A percentile compares a stretch with the other conserved stretches of the same genome.
Conservation (phyloP, 2,329 filamentous ascomycete genomes). For the Pyrenophora tritici-repentis region DNA sequence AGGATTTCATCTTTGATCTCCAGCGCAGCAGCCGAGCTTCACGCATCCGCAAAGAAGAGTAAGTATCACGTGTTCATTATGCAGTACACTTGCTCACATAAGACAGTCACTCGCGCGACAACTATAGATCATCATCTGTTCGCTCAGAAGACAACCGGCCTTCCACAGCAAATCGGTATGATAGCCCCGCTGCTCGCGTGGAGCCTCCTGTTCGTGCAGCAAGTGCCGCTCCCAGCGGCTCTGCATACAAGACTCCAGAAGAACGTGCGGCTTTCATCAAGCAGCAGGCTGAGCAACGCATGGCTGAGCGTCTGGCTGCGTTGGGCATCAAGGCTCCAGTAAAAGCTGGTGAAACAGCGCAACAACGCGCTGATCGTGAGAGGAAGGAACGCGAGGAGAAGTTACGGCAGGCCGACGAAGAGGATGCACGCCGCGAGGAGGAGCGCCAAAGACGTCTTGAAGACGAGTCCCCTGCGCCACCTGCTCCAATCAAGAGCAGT, state of each 20-base stretch:
- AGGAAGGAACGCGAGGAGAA: constrained; percentile 85
- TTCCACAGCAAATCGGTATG: constrained; percentile 49
- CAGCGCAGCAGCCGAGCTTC: constrained; percentile 83
- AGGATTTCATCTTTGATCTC: constrained; percentile 96
- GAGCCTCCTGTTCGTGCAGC: constrained; percentile 60
- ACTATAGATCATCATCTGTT: constrained; percentile 46
- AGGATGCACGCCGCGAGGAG: constrained; percentile 85
- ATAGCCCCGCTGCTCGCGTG: constrained; percentile 55
- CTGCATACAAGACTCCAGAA: constrained; percentile 86
- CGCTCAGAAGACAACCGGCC: constrained; percentile 45
- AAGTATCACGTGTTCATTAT: constrained; percentile 30
- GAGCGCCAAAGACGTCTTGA: constrained; percentile 83
- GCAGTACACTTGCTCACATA: constrained; percentile 13
- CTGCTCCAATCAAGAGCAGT: constrained; percentile 52
- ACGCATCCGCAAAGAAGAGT: constrained; percentile 68
- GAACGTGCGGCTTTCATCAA: constrained; percentile 95
- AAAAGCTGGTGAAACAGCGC: constrained; percentile 78
- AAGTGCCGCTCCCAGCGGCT: constrained; percentile 61
- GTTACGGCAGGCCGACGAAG: constrained; percentile 86
- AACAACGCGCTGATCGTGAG: constrained; percentile 87
- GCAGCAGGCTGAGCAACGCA: constrained; percentile 93
- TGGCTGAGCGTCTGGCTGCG: constrained; percentile 93
- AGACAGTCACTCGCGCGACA: constrained; percentile 36
- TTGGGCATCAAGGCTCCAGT: constrained; percentile 84
- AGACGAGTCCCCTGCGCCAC: constrained; percentile 71